These are phyloP conservation scores for Peribolospora kevripleyi DNA, from an alignment of 768 basidiomycete genomes.

Conservation along the genomic window DNA sequence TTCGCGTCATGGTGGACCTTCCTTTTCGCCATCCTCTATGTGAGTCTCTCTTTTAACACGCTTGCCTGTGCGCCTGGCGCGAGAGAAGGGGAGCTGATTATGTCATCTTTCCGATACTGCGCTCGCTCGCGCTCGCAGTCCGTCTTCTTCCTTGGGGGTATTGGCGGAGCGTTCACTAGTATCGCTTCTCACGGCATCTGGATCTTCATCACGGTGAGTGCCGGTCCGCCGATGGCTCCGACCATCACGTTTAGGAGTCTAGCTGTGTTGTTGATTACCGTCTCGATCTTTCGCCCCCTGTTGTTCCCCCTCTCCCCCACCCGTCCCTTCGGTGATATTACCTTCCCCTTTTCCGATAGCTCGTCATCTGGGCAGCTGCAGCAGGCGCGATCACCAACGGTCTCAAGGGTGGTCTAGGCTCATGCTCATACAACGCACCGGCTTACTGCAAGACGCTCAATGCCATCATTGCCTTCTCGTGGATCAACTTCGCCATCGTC, in stretches of 20 bases:
- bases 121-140: constrained; percentile 9
- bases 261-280: constrained; percentile 13
- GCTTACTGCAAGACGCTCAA: constrained; percentile 11
- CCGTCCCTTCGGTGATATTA: background rate
- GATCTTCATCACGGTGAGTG: constrained; percentile 7
- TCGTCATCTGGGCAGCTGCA: constrained; percentile 5
- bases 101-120: background rate
- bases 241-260: background rate
- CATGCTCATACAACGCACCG: background rate
- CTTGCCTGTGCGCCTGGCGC: background rate
- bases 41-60: background rate
- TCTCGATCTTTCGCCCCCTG: background rate
- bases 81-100: background rate
- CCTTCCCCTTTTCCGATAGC: background rate
- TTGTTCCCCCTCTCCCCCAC: background rate
- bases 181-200: constrained; percentile 10
- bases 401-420: constrained; percentile 4
- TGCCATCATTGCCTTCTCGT: constrained; percentile 11
- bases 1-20: constrained; percentile 11
- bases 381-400: constrained; percentile 9
- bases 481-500: constrained; percentile 9
- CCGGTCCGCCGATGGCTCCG: too few species aligned
- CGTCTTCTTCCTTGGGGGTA: constrained; percentile 6
- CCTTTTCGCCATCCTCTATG: constrained; percentile 9
- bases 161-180: constrained; percentile 3